These are phyloP conservation scores for Arthromyces matolae DNA, from an alignment of 768 basidiomycete genomes.

Conservation along the genomic window DNA sequence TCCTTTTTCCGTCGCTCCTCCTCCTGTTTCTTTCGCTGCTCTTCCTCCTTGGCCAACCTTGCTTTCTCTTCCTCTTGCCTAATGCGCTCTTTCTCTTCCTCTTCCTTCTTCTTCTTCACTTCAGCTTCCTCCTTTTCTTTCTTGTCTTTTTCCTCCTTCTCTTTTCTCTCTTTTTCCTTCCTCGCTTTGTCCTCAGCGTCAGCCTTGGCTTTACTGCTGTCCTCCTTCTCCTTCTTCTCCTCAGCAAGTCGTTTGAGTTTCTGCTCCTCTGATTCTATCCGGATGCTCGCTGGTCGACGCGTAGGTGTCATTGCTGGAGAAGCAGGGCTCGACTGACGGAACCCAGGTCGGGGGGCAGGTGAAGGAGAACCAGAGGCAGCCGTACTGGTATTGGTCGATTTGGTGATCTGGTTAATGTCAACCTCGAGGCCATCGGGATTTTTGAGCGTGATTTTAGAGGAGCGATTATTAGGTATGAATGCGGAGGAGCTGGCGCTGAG, in stretches of 20 bases:
- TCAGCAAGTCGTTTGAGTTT: conserved; percentile 42
- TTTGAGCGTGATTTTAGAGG: conserved; percentile 54
- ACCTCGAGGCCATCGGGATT: conserved; percentile 63
- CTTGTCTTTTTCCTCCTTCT: conserved; percentile 39
- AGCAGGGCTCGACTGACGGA: conserved; percentile 29
- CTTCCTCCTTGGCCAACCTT: conserved; percentile 26
- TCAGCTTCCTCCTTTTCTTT: conserved; percentile 32
- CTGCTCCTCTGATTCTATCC: conserved; percentile 61
- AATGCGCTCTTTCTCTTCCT: conserved; percentile 36
- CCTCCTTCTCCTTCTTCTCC: conserved; percentile 40
- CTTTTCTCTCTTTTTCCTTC: conserved; percentile 40
- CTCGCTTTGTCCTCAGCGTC: conserved; percentile 41
- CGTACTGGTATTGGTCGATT: no score
- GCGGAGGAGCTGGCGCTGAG: conserved; percentile 62
- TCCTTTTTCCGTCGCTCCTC: conserved; percentile 45
- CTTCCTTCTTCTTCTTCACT: conserved; percentile 23
- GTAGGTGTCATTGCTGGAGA: conserved; percentile 30
- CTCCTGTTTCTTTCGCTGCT: conserved; percentile 44
- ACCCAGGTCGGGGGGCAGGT: conserved; percentile 26
- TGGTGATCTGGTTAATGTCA: conserved; percentile 51
- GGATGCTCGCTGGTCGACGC: conserved; percentile 40
- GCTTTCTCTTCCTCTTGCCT: conserved; percentile 30
- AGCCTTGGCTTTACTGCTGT: conserved; percentile 36
- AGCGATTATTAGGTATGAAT: conserved; percentile 56
- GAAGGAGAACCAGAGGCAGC: conserved; percentile 38